A percentile compares a stretch with the other conserved stretches of the same genome.
Conservation (phyloP, 169 alveolate species). For the Plasmodium coatneyi region DNA sequence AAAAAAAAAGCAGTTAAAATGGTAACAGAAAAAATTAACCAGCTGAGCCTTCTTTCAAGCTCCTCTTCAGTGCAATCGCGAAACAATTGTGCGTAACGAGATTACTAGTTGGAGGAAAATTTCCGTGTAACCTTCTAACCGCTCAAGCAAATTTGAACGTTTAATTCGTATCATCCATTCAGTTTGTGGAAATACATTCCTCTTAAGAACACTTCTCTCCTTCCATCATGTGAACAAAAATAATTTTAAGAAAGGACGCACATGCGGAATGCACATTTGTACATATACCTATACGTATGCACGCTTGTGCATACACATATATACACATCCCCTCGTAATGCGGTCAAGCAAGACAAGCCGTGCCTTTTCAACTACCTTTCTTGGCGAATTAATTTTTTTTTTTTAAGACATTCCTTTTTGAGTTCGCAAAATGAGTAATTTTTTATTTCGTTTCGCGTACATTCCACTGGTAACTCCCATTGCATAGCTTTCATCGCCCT, state of each 20-base stretch:
- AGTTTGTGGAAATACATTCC: background rate
- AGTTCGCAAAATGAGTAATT: background rate
- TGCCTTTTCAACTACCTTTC: background rate
- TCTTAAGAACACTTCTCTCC: background rate
- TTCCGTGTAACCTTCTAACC: background rate
- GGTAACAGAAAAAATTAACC: background rate
- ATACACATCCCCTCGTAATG: background rate
- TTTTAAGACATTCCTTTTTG: slow-evolving; percentile 3
- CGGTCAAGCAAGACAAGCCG: slow-evolving; percentile 1
- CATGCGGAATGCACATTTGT: background rate
- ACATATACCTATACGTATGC: background rate
- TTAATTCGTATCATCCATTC: background rate
- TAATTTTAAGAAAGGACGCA: background rate
- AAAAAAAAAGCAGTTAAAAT: background rate
- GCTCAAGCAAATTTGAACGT: background rate
- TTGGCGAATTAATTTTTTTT: background rate
- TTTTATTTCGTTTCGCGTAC: background rate
- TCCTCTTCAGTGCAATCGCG: background rate
- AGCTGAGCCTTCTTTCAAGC: background rate
- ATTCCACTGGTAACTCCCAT: background rate
- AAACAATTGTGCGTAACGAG: background rate
- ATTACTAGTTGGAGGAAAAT: background rate
- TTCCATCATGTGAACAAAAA: background rate
- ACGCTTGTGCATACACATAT: slow-evolving; percentile 2
- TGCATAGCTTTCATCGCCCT: background rate